Conservation (phyloP, 2,329 filamentous ascomycete genomes). For the Talaromyces sp. region DNA sequence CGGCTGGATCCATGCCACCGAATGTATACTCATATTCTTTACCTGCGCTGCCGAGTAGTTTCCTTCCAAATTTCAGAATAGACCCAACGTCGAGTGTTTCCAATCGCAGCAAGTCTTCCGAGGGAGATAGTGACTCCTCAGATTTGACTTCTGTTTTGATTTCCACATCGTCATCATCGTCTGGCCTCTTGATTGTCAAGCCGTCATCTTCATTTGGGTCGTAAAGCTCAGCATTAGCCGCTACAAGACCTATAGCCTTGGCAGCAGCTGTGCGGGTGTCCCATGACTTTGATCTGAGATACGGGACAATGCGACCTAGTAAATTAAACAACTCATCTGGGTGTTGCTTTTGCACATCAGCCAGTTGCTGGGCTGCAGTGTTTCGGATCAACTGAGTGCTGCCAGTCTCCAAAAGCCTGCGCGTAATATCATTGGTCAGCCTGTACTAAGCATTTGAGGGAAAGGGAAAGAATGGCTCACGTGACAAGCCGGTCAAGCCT, state of each 20-base stretch:
- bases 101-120: conserved; percentile 66
- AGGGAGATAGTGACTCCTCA: conserved; percentile 29
- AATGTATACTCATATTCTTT: conserved; percentile 80
- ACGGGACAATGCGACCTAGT: conserved; percentile 88
- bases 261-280: conserved; percentile 91
- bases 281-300: conserved; percentile 92
- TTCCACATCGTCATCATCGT: conserved; percentile 51
- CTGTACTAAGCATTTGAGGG: not conserved
- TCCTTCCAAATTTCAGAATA: conserved; percentile 78
- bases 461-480: conserved; percentile 52
- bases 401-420: conserved; percentile 89
- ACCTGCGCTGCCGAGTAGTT: conserved; percentile 76
- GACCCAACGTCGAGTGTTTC: conserved; percentile 71
- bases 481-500: conserved; percentile 84
- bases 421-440: conserved; percentile 19
- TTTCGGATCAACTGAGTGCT: conserved; percentile 95
- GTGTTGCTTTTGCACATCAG: conserved; percentile 96
- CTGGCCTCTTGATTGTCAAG: conserved; percentile 35
- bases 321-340: conserved; percentile 97
- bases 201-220: conserved; percentile 80
- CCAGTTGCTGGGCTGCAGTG: conserved; percentile 92
- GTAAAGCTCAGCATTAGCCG: conserved; percentile 80
- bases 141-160: conserved; percentile 32
- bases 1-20: conserved; percentile 74
- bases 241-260: conserved; percentile 90